A percentile compares a stretch with the other conserved stretches of the same genome.
Conservation (phyloP, 805 yeast species). For the Zygosaccharomyces siamensis region DNA sequence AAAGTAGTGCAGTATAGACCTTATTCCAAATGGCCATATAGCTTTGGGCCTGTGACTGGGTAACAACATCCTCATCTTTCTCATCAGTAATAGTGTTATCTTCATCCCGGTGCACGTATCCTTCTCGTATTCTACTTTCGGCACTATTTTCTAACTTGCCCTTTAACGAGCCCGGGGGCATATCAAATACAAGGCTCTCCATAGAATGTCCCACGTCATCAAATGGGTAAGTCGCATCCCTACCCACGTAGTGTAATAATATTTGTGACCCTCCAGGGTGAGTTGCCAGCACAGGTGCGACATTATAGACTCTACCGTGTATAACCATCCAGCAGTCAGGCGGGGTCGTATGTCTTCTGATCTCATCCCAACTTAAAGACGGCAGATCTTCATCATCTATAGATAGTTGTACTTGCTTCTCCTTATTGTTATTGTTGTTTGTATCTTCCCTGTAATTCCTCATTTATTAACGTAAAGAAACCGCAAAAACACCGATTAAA, state of each 20-base stretch:
- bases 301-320: slow-evolving; percentile 24
- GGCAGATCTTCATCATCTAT: slow-evolving; percentile 6
- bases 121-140: background rate
- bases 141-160: slow-evolving; percentile 35
- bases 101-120: background rate
- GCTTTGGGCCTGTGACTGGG: slow-evolving; percentile 8
- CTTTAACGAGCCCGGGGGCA: slow-evolving; percentile 51
- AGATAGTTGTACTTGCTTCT: background rate
- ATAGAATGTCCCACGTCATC: slow-evolving; percentile 29
- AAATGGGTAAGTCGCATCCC: slow-evolving; percentile 26
- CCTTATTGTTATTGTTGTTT: background rate
- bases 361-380: slow-evolving; percentile 14
- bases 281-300: slow-evolving; percentile 20
- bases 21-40: slow-evolving; percentile 7
- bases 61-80: slow-evolving; percentile 6
- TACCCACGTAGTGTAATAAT: slow-evolving; percentile 23
- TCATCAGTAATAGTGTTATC: background rate
- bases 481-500: background rate
- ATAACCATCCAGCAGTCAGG: slow-evolving; percentile 26
- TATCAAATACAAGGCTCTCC: slow-evolving; percentile 35
- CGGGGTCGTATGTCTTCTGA: slow-evolving; percentile 13
- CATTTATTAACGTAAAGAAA: background rate
- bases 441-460: background rate
- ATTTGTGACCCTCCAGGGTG: slow-evolving; percentile 29
- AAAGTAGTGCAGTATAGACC: slow-evolving; percentile 9